Conservation (phyloP, 2,329 filamentous ascomycete genomes). For the Ascochyta rabiei region DNA sequence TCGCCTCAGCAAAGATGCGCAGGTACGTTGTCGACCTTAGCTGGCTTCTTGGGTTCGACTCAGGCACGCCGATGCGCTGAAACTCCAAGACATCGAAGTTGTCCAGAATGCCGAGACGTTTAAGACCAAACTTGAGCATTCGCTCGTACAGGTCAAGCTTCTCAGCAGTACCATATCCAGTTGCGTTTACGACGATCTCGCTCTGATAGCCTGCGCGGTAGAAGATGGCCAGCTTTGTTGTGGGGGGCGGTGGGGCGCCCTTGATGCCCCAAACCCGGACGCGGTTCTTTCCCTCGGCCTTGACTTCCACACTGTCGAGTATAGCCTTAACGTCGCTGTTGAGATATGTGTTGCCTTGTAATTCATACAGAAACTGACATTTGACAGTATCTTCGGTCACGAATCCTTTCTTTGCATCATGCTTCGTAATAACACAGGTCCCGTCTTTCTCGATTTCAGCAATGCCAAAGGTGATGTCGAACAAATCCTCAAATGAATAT, state of each 20-base stretch:
- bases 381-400: constrained; percentile 44
- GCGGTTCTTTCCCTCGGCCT: constrained; percentile 45
- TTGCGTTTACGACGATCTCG: constrained; percentile 45
- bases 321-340: constrained; percentile 55
- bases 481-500: constrained; percentile 49
- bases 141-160: constrained; percentile 59
- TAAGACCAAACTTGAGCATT: constrained; percentile 54
- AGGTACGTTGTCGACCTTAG: constrained; percentile 42
- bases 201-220: constrained; percentile 49
- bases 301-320: constrained; percentile 43
- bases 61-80: constrained; percentile 49
- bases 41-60: constrained; percentile 34
- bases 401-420: constrained; percentile 50
- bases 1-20: constrained; percentile 40
- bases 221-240: constrained; percentile 51
- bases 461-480: constrained; percentile 57
- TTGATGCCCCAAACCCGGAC: constrained; percentile 49
- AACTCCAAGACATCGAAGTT: constrained; percentile 61
- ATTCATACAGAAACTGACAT: constrained; percentile 54
- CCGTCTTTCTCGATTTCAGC: constrained; percentile 57
- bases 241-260: constrained; percentile 49
- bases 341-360: constrained; percentile 54
- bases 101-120: constrained; percentile 45
- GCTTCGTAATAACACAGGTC: constrained; percentile 57
- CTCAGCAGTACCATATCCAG: constrained; percentile 53